Conservation (phyloP, 192 early-diverging fungal genomes). For the Pilobolus umbonatus region DNA sequence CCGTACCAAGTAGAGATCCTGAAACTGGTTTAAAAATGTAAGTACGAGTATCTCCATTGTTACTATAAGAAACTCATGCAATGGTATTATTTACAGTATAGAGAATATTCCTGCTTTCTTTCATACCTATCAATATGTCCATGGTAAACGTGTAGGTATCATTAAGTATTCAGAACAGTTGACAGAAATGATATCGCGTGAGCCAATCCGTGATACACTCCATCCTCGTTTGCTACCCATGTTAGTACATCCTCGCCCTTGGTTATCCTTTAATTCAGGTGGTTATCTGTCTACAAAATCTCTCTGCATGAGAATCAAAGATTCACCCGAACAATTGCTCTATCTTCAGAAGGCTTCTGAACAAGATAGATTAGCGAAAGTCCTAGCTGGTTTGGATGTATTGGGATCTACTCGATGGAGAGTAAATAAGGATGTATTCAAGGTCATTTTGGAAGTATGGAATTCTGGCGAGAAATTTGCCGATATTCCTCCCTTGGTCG, state of each 20-base stretch:
- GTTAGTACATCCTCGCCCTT: constrained; percentile 87
- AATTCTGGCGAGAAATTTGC: constrained; percentile 72
- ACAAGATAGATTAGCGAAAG: constrained; percentile 56
- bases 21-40: constrained; percentile 50
- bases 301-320: constrained; percentile 72
- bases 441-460: constrained; percentile 81
- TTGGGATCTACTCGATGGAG: constrained; percentile 85
- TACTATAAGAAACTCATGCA: not conserved
- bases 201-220: constrained; percentile 53
- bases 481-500: constrained; percentile 63
- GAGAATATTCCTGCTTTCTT: constrained; percentile 75
- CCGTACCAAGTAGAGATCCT: constrained; percentile 52
- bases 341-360: constrained; percentile 80
- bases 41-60: constrained; percentile 21
- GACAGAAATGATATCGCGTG: constrained; percentile 59
- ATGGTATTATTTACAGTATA: constrained; percentile 15
- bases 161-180: constrained; percentile 65
- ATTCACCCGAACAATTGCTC: constrained; percentile 64
- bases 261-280: constrained; percentile 80
- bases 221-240: constrained; percentile 85
- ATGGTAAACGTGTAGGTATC: constrained; percentile 68
- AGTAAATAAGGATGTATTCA: constrained; percentile 79
- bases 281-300: constrained; percentile 76
- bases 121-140: constrained; percentile 58
- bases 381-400: constrained; percentile 79